Evolutionary conservation across 2,329 filamentous ascomycete genomes (phyloP).

Genomic region (Pseudocercospora crystallina): DNA sequence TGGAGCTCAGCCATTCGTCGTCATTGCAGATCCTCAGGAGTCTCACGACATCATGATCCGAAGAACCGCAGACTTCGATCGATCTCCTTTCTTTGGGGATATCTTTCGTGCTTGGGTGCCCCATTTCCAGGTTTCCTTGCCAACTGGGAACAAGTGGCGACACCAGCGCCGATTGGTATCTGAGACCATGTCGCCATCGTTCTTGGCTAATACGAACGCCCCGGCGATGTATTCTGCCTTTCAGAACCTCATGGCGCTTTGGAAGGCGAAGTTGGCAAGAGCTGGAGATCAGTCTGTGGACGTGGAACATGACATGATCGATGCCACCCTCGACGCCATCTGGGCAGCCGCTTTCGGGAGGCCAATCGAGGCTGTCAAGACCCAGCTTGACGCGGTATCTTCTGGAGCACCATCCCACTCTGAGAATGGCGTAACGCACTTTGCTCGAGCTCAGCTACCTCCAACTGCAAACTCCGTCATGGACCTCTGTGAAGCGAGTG

Average conservation of each 20-base stretch:
- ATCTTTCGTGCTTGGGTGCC: conserved; percentile 26
- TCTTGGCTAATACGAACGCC: conserved; percentile 31
- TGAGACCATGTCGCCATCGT: conserved; percentile 31
- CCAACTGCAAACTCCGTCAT: no score
- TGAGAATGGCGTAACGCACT: background rate
- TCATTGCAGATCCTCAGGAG: conserved; percentile 47
- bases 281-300: conserved; percentile 35
- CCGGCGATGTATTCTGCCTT: conserved; percentile 28
- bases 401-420: background rate
- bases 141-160: conserved; percentile 27
- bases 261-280: conserved; percentile 34
- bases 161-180: conserved; percentile 29
- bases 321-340: conserved; percentile 41
- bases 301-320: conserved; percentile 36
- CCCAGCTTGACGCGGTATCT: background rate
- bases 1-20: conserved; percentile 43
- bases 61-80: conserved; percentile 47
- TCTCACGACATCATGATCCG: conserved; percentile 48
- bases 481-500: no score
- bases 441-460: background rate
- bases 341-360: conserved; percentile 37
- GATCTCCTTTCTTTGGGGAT: conserved; percentile 37
- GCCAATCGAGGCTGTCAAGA: background rate
- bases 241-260: conserved; percentile 31
- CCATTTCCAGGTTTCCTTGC: conserved; percentile 25